Base-by-base conservation (phyloP, 768 basidiomycete species). In the Boletus subparvulus region DNA sequence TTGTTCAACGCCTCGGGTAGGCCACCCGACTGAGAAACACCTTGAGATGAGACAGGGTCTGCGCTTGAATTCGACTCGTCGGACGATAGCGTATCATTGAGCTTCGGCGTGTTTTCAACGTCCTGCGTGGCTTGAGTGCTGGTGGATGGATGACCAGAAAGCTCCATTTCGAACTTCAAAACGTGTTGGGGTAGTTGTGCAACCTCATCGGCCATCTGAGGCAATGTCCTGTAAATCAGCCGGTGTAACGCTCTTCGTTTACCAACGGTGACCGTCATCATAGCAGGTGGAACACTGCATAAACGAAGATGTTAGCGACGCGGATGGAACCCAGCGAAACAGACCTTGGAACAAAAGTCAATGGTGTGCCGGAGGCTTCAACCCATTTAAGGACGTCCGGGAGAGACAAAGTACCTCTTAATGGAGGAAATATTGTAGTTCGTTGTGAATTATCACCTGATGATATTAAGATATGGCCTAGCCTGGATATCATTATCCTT, bases 381-480 rank as follows among this genome's bases (percentile, higher is more conserved):
- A 81, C 63, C 84, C 83, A 83, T 26, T 77, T 62, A 40, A 81
- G 67, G 39, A 83, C 63, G 21, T 80, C 74, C 14, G 69, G 61
- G 54, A 83, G 73, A 26, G 75, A 59, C 43, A 69, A 70, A 6
- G 69, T 61, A 12, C 80, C 81, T 42, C 68, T 64, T 14, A 86
- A 61, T 11, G 84, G 85, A 28, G 84, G 80, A 21, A 69, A 63
- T 26, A 87, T 73, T 14, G 69, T 75, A 8, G 69, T 59, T 36
- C 68, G 74, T 49, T 73, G 70, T 39, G 69, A 70, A 35, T 65
- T 52, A n/a, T 71, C 62, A 9, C 67, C 54, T 3, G 78, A 71
- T 13, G 74, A 72, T 50, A 85, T 69, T n/a, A 90, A 71, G 14
- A 87, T 52, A 63, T 90, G 86, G 0, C 88, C 88, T 36, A 83